Conservation (phyloP, 2,329 filamentous ascomycete species). For the Ambrosiella beaveri region DNA sequence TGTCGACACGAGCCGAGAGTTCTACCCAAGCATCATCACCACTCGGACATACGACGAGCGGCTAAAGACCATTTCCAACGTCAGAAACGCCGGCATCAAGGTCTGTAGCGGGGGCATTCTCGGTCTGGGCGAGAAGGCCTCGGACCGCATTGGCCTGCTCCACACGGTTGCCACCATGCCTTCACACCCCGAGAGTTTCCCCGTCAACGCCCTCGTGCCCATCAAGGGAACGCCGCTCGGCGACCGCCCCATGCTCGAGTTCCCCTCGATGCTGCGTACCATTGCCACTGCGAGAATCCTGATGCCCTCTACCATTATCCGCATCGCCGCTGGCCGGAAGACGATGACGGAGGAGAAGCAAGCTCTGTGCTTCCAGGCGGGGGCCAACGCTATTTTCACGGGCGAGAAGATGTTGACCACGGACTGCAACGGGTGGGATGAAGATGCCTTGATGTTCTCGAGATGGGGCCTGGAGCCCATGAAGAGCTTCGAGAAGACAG, state of each 20-base stretch:
- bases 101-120: constrained; percentile 84
- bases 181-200: constrained; percentile 73
- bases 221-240: constrained; percentile 81
- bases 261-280: constrained; percentile 63
- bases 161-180: constrained; percentile 70
- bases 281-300: constrained; percentile 69
- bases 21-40: constrained; percentile 73
- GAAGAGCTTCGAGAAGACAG: constrained; percentile 31
- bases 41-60: constrained; percentile 79
- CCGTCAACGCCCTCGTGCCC: constrained; percentile 77
- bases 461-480: constrained; percentile 71
- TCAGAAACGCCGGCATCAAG: constrained; percentile 71
- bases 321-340: constrained; percentile 69
- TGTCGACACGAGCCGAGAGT: constrained; percentile 75
- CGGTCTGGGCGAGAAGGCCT: constrained; percentile 61
- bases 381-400: constrained; percentile 87
- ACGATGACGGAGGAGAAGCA: constrained; percentile 80
- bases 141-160: constrained; percentile 67
- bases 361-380: constrained; percentile 74
- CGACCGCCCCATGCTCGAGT: constrained; percentile 53
- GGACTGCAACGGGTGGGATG: constrained; percentile 78
- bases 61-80: constrained; percentile 59
- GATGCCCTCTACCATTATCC: constrained; percentile 73
- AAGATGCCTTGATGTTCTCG: constrained; percentile 69
- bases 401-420: constrained; percentile 94